Evolutionary conservation across 352 stramenopile species (phyloP).

Genomic region (Phytophthora pini): DNA sequence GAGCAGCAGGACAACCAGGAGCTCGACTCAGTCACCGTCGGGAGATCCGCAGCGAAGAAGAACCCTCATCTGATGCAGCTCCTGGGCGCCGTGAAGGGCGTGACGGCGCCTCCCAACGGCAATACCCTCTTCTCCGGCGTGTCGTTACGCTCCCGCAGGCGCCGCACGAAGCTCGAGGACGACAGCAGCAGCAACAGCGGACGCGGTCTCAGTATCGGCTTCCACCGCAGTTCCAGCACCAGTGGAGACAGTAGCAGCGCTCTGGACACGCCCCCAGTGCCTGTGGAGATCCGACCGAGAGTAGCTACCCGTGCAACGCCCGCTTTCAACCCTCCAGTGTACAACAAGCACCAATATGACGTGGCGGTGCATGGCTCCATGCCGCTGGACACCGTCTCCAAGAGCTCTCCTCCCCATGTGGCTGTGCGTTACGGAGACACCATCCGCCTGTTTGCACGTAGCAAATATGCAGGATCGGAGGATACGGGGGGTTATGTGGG

Average conservation of each 20-base stretch:
- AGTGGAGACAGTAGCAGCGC: slow-evolving; percentile 25
- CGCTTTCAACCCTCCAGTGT: slow-evolving; percentile 1
- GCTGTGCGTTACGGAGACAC: slow-evolving; percentile 75
- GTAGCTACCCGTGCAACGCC: slow-evolving; percentile 12
- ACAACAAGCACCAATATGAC: slow-evolving; percentile 23
- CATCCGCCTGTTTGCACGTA: slow-evolving; percentile 71
- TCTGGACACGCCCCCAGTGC: slow-evolving; percentile 24
- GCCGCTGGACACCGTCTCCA: slow-evolving; percentile 45
- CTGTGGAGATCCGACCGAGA: slow-evolving; percentile 14
- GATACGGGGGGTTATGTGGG: slow-evolving; percentile 67
- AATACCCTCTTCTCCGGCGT: slow-evolving; percentile 43
- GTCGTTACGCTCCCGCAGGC: slow-evolving; percentile 33
- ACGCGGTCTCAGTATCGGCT: slow-evolving; percentile 17
- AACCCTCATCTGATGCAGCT: slow-evolving; percentile 31
- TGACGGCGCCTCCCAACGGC: slow-evolving; percentile 29
- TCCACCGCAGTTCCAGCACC: slow-evolving; percentile 26
- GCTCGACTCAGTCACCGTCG: slow-evolving; percentile 4
- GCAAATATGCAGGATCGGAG: slow-evolving; percentile 48
- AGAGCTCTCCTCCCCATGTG: slow-evolving; percentile 65
- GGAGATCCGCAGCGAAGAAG: slow-evolving; percentile 7
- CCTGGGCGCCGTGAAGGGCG: slow-evolving; percentile 43
- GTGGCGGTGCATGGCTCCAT: slow-evolving; percentile 30
- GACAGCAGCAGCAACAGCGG: slow-evolving; percentile 7
- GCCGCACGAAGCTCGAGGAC: slow-evolving; percentile 16
- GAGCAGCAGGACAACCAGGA: slow-evolving; percentile 5